Evolutionary conservation across 129 eudicot species (phyloP).

Genomic region (Pseudognaphalium luteoalbum): DNA sequence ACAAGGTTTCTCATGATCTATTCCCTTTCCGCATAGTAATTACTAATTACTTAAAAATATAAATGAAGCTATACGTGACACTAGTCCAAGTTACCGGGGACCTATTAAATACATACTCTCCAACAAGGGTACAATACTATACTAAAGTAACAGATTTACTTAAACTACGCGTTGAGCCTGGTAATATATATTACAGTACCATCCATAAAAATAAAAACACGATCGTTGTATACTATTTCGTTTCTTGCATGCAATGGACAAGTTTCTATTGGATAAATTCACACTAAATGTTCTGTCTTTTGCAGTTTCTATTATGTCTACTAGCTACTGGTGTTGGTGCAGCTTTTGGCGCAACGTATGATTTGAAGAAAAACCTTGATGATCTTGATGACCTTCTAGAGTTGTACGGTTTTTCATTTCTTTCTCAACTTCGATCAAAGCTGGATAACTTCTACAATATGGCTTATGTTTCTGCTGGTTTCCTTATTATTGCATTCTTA

Average conservation of each 20-base stretch:
- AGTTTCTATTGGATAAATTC: too few relatives aligned
- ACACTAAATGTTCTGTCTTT: background rate
- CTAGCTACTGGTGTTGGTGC: constrained; percentile 47
- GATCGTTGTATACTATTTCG: too few relatives aligned
- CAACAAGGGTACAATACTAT: too few relatives aligned
- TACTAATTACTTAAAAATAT: too few relatives aligned
- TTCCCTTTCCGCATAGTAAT: background rate
- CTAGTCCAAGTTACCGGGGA: too few relatives aligned
- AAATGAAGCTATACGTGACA: too few relatives aligned
- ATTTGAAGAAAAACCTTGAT: constrained; percentile 36
- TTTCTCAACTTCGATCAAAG: constrained; percentile 35
- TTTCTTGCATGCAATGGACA: too few relatives aligned
- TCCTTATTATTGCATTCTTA: constrained; percentile 41
- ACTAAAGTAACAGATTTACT: too few relatives aligned
- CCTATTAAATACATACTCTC: too few relatives aligned
- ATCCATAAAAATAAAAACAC: too few relatives aligned
- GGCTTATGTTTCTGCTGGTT: constrained; percentile 38
- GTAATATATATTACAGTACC: too few relatives aligned
- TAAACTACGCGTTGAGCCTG: too few relatives aligned
- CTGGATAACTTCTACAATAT: constrained; percentile 41
- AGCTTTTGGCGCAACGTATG: constrained; percentile 36
- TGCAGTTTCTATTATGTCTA: constrained; percentile 31
- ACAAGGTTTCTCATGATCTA: constrained; percentile 19
- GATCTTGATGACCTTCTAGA: constrained; percentile 19
- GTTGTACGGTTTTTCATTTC: background rate